These are phyloP conservation scores for Dittrichia graveolens DNA, from an alignment of 129 eudicot species.

Conservation along the genomic window DNA sequence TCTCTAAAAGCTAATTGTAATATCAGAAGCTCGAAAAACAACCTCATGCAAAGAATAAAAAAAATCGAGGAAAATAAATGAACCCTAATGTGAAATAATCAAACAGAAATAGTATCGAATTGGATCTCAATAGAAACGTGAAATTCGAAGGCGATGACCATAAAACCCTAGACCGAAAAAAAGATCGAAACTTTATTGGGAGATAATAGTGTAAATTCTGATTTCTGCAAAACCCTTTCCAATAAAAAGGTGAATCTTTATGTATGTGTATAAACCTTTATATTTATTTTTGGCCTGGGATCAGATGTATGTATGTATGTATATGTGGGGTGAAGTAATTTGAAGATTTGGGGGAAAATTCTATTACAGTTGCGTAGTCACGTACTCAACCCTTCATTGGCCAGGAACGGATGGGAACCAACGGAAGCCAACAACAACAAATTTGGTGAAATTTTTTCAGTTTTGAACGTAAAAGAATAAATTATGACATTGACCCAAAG, in stretches of 20 bases:
- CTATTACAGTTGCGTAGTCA: conserved; percentile 27
- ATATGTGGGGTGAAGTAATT: conserved; percentile 33
- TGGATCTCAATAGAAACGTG: conserved; percentile 27
- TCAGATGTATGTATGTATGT: background rate
- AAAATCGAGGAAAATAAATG: background rate
- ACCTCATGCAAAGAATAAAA: conserved; percentile 3
- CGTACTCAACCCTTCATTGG: conserved; percentile 39
- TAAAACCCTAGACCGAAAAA: conserved; percentile 31
- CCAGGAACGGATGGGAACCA: conserved; percentile 22
- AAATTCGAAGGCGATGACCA: conserved; percentile 14
- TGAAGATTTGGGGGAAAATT: conserved; percentile 29
- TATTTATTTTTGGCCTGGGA: background rate
- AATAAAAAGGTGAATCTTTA: conserved; percentile 22
- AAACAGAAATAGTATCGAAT: background rate
- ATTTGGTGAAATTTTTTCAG: conserved; percentile 20
- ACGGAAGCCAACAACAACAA: conserved; percentile 9
- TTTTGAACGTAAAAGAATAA: background rate
- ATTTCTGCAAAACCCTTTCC: conserved; percentile 13
- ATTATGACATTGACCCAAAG: background rate
- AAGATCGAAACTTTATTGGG: conserved; percentile 28
- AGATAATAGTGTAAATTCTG: conserved; percentile 13
- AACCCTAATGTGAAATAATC: conserved; percentile 29
- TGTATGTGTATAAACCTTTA: conserved; percentile 8
- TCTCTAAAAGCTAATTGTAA: conserved; percentile 2
- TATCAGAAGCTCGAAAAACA: background rate